phyloP scores from a whole-genome alignment of 2,329 filamentous ascomycete genomes.

The Neoascochyta sp. region DNA sequence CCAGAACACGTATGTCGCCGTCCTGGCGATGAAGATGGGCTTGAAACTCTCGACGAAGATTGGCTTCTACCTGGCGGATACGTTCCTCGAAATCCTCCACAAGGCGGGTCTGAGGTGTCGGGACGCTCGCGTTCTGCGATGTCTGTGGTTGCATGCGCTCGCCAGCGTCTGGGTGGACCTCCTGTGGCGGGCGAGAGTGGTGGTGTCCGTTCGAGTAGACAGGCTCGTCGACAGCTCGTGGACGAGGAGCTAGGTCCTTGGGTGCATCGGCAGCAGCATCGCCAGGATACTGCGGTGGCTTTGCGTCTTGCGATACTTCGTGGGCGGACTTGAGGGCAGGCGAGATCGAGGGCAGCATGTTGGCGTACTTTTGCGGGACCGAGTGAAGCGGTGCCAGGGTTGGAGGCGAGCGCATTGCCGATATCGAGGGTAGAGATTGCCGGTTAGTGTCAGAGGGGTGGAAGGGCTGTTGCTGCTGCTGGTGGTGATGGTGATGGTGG shows the following conservation, averaged over 20 bases:
- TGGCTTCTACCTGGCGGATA: conserved; percentile 30
- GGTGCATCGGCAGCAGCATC: no score
- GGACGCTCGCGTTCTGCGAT: conserved; percentile 43
- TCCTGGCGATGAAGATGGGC: conserved; percentile 26
- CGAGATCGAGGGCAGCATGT: no score
- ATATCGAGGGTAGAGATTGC: no score
- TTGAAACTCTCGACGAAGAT: conserved; percentile 39
- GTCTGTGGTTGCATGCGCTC: conserved; percentile 48
- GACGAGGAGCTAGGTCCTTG: no score
- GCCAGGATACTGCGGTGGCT: no score
- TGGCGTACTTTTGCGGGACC: no score
- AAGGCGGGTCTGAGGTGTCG: conserved; percentile 33
- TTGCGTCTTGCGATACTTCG: no score
- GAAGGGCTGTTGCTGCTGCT: conserved; percentile 13
- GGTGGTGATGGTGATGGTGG: conserved; percentile 13
- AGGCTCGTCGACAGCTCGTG: no score
- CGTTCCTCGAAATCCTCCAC: conserved; percentile 27
- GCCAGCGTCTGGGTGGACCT: conserved; percentile 41
- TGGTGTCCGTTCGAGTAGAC: conserved; percentile 25
- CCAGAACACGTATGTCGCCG: conserved; percentile 38
- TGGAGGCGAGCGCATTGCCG: no score
- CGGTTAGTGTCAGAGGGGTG: conserved; percentile 18
- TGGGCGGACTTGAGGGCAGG: no score
- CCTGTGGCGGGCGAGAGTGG: conserved; percentile 27
- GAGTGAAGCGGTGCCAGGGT: no score